A percentile compares a stretch with the other conserved stretches of the same genome.
Conservation (phyloP, 352 stramenopile species). For the Phytophthora sp. region DNA sequence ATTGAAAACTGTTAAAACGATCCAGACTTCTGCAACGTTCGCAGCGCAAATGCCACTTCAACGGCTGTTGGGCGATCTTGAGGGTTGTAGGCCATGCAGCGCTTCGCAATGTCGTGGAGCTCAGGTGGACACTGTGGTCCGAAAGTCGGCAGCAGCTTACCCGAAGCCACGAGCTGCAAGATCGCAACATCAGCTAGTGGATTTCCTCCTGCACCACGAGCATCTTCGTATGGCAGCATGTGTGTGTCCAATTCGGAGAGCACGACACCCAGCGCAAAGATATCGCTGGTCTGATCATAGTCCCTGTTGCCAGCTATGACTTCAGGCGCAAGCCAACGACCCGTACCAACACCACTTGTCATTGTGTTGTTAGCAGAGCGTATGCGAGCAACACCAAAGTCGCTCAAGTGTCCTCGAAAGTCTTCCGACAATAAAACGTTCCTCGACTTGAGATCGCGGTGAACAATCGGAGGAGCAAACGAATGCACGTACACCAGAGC, state of each 20-base stretch:
- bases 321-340: conserved; percentile 61
- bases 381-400: conserved; percentile 53
- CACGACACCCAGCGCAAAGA: conserved; percentile 59
- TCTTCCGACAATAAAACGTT: conserved; percentile 57
- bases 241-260: conserved; percentile 72
- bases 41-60: conserved; percentile 55
- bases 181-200: conserved; percentile 51
- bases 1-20: conserved; percentile 21
- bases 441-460: conserved; percentile 63
- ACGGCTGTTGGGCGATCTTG: conserved; percentile 50
- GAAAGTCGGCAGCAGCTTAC: conserved; percentile 51
- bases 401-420: conserved; percentile 44
- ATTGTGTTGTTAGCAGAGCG: conserved; percentile 52
- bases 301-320: conserved; percentile 50
- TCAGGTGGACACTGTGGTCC: conserved; percentile 40
- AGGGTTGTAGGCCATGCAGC: conserved; percentile 47
- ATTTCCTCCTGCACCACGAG: conserved; percentile 29
- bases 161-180: conserved; percentile 57
- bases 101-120: conserved; percentile 41
- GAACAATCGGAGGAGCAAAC: conserved; percentile 59
- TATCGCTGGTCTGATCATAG: conserved; percentile 57
- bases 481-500: conserved; percentile 76
- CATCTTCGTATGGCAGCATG: conserved; percentile 55
- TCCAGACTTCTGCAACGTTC: conserved; percentile 44
- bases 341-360: conserved; percentile 54